Percentiles rank a stretch among this genome's conserved stretches.
Conservation (phyloP, 2,329 filamentous ascomycete genomes). For the Emmonsiellopsis sp. region DNA sequence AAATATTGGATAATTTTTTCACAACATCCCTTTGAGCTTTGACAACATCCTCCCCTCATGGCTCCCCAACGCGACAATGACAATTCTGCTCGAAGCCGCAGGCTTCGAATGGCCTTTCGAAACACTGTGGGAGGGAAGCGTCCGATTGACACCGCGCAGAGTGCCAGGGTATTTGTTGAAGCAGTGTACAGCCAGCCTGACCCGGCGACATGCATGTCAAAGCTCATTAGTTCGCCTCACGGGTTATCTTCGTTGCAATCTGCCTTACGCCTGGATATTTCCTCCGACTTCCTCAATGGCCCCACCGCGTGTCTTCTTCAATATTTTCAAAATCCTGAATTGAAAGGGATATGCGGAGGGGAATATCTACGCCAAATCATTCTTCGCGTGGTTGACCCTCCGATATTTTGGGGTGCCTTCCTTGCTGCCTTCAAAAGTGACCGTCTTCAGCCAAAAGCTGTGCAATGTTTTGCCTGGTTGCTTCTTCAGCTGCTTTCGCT, state of each 20-base stretch:
- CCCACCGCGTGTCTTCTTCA: slow-evolving; percentile 18
- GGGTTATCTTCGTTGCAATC: slow-evolving; percentile 27
- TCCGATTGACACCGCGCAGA: slow-evolving; percentile 16
- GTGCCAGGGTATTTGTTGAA: slow-evolving; percentile 39
- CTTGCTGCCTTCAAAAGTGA: slow-evolving; percentile 22
- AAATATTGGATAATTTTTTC: not conserved
- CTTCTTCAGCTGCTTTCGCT: slow-evolving; percentile 39
- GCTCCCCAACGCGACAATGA: not conserved
- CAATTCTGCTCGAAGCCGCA: not conserved
- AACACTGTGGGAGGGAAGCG: not conserved
- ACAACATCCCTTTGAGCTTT: not conserved
- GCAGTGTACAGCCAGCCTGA: slow-evolving; percentile 35
- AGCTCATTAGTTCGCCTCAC: slow-evolving; percentile 22
- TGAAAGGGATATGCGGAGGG: slow-evolving; percentile 9
- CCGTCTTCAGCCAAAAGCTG: slow-evolving; percentile 22
- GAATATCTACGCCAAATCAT: slow-evolving; percentile 38
- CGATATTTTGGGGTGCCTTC: slow-evolving; percentile 46
- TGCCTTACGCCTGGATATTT: slow-evolving; percentile 34
- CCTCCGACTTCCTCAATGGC: slow-evolving; percentile 34
- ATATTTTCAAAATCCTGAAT: slow-evolving; percentile 21
- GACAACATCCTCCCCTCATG: not conserved
- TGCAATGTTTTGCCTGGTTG: slow-evolving; percentile 41
- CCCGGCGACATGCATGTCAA: slow-evolving; percentile 31
- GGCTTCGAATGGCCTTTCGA: not conserved
- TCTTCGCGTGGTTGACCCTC: slow-evolving; percentile 40